These are phyloP conservation scores for Epichloe brachyelytri DNA, from an alignment of 2,329 filamentous ascomycete genomes.

Conservation along the genomic window DNA sequence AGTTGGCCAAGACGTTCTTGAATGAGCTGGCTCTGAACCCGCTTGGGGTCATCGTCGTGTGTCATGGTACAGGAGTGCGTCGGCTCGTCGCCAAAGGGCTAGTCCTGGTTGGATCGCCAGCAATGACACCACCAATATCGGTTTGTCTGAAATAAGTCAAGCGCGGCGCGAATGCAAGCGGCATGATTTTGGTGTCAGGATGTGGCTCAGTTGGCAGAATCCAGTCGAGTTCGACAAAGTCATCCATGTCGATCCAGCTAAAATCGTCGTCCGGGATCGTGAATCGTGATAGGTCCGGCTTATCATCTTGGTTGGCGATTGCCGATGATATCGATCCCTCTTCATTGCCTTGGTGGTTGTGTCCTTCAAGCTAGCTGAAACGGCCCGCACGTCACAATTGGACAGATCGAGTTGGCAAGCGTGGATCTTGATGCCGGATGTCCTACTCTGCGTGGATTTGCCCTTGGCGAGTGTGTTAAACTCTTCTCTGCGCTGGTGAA, in stretches of 20 bases:
- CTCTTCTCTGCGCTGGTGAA: constrained; percentile 87
- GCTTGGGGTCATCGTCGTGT: constrained; percentile 72
- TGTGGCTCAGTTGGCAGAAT: constrained; percentile 81
- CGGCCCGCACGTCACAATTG: constrained; percentile 80
- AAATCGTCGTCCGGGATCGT: constrained; percentile 92
- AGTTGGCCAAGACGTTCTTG: constrained; percentile 68
- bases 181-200: constrained; percentile 86
- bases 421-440: constrained; percentile 90
- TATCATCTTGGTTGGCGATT: constrained; percentile 41
- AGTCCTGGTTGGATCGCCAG: constrained; percentile 66
- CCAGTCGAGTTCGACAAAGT: constrained; percentile 97
- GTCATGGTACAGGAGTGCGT: constrained; percentile 96
- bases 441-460: constrained; percentile 63
- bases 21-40: constrained; percentile 78
- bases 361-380: constrained; percentile 79
- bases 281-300: constrained; percentile 71
- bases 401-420: constrained; percentile 86
- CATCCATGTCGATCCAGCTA: constrained; percentile 98
- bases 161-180: constrained; percentile 81
- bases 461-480: constrained; percentile 73
- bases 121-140: constrained; percentile 70
- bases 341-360: constrained; percentile 67
- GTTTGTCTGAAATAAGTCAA: constrained; percentile 97
- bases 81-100: constrained; percentile 85
- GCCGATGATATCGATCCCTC: constrained; percentile 38